Conservation (phyloP, 2,329 filamentous ascomycete species). For the Dendrostoma leiphaemia region DNA sequence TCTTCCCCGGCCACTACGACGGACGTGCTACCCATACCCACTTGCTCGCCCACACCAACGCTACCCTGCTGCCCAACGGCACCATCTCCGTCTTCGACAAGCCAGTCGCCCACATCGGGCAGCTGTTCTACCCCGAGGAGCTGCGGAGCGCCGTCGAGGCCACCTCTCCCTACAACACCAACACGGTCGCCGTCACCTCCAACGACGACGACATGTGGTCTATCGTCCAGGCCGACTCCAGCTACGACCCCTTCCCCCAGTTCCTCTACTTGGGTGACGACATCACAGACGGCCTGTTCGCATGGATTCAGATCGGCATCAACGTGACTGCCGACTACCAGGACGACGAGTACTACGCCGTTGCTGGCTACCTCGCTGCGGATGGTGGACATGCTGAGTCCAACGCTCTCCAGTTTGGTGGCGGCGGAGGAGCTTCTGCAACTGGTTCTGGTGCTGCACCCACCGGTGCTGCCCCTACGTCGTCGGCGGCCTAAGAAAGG, state of each 20-base stretch:
- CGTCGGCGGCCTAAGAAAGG: too few relatives aligned
- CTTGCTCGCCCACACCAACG: conserved; percentile 28
- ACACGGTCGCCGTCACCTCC: conserved; percentile 27
- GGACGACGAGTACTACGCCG: conserved; percentile 14
- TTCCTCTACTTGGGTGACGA: conserved; percentile 50
- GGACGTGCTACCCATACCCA: conserved; percentile 18
- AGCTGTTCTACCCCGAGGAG: conserved; percentile 31
- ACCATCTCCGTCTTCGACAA: conserved; percentile 25
- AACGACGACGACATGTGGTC: conserved; percentile 33
- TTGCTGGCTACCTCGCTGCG: conserved; percentile 11
- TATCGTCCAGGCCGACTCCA: conserved; percentile 26
- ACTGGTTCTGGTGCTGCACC: not conserved
- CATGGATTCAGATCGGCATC: conserved; percentile 48
- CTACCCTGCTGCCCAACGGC: conserved; percentile 27
- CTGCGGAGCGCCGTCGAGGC: conserved; percentile 28
- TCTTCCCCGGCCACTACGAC: conserved; percentile 19
- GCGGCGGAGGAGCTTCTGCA: too few relatives aligned
- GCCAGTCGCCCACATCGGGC: conserved; percentile 30
- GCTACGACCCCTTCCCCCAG: conserved; percentile 47
- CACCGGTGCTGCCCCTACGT: conserved; percentile 12
- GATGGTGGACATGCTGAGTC: conserved; percentile 18
- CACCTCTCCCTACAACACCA: conserved; percentile 28
- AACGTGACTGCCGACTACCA: conserved; percentile 34
- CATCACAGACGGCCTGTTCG: conserved; percentile 43
- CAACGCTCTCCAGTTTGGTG: not conserved